A percentile compares a stretch with the other conserved stretches of the same genome.
Evolutionary conservation across 1,139 yeast genomes (phyloP).

Genomic region (Suhomyces kunorum): DNA sequence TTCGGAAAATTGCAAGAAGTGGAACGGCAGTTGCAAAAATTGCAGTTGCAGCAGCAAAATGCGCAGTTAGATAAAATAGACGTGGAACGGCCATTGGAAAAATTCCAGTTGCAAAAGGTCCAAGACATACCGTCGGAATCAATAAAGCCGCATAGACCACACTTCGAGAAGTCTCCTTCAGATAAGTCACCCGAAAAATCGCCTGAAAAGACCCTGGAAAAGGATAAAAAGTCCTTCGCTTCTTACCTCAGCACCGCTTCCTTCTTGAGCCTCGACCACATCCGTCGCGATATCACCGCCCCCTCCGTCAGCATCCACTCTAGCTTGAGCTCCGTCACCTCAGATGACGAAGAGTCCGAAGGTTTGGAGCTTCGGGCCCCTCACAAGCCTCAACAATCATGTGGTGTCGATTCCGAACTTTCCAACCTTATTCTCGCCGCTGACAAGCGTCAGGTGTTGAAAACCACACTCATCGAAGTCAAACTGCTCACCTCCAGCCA

Average conservation of each 20-base stretch:
- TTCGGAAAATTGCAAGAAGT: too few species aligned
- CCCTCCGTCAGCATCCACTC: slow-evolving; percentile 5
- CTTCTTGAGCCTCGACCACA: slow-evolving; percentile 31
- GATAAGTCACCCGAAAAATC: too few species aligned
- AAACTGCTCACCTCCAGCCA: slow-evolving; percentile 5
- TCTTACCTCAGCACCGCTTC: slow-evolving; percentile 30
- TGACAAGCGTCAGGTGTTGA: slow-evolving; percentile 13
- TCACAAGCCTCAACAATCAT: neutral
- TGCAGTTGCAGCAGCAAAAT: too few species aligned
- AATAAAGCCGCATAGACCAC: too few species aligned
- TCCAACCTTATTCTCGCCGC: slow-evolving; percentile 9
- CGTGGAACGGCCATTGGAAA: too few species aligned
- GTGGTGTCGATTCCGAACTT: slow-evolving; percentile 4
- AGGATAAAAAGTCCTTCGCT: slow-evolving; percentile 13
- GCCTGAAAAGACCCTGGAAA: too few species aligned
- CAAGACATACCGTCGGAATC: too few species aligned
- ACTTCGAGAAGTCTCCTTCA: too few species aligned
- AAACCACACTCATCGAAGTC: slow-evolving; percentile 12
- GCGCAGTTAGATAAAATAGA: too few species aligned
- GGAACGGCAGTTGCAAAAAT: too few species aligned
- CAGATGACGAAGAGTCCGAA: slow-evolving; percentile 28
- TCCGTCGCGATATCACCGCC: slow-evolving; percentile 20
- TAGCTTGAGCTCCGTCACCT: slow-evolving; percentile 19
- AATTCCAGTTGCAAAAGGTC: too few species aligned
- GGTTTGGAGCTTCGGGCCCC: slow-evolving; percentile 4